phyloP scores from a whole-genome alignment of 805 yeast species.

The Ogataea henricii region DNA sequence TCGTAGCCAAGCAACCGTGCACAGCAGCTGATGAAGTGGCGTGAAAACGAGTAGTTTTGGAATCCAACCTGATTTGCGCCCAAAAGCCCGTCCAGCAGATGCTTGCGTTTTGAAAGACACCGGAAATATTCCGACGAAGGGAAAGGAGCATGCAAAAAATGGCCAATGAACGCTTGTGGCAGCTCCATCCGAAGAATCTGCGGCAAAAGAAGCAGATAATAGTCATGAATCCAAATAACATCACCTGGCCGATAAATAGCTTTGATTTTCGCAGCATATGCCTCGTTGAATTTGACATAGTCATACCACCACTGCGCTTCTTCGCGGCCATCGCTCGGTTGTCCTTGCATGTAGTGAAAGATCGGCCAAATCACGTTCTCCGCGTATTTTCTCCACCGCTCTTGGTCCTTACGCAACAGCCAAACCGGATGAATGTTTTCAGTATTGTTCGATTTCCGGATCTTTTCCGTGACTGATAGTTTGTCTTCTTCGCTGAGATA shows the following conservation, averaged over 20 bases:
- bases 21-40: conserved; percentile 91
- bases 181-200: conserved; percentile 77
- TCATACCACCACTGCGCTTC: conserved; percentile 81
- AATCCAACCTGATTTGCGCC: conserved; percentile 87
- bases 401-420: conserved; percentile 77
- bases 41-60: conserved; percentile 81
- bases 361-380: conserved; percentile 93
- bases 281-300: conserved; percentile 88
- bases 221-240: conserved; percentile 90
- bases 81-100: conserved; percentile 84
- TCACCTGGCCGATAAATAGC: conserved; percentile 84
- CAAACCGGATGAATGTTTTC: conserved; percentile 81
- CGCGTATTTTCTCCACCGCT: conserved; percentile 85
- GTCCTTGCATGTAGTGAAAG: conserved; percentile 87
- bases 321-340: conserved; percentile 65
- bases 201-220: conserved; percentile 78
- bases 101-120: conserved; percentile 79
- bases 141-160: conserved; percentile 88
- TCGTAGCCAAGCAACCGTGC: conserved; percentile 86
- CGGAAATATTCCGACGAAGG: conserved; percentile 94
- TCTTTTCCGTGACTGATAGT: conserved; percentile 45
- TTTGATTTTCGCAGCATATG: conserved; percentile 77
- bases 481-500: conserved; percentile 61
- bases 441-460: conserved; percentile 48
- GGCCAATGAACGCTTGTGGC: conserved; percentile 73